Evolutionary conservation across 306 rosid species (phyloP), one percentile per base, ranked within the genome.

Genomic region (Cicer chorassanicum): DNA sequence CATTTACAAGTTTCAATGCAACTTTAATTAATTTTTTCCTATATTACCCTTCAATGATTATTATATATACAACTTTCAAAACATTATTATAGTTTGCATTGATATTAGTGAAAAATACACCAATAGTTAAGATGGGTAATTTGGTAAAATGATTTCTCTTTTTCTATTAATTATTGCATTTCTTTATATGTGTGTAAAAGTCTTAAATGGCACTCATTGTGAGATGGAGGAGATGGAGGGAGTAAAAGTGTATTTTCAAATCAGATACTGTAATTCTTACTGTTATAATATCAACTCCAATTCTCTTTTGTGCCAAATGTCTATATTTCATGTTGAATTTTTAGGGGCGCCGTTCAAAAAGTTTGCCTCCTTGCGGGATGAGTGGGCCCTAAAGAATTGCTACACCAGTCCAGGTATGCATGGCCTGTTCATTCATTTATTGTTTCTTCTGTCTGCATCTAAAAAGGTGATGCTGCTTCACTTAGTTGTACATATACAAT

Each of bases 321-420:
- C 73, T 29, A 54, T 55, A 10, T 78, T 72, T 64, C 42, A 10
- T 46, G 53, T 64, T 83, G 82, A 82, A 83, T 75, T 57, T 57
- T 44, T 90, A 95, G 99, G 92, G 81, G 88, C 92, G 34, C 99
- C 99, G 49, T 95, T 90, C 87, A 88, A 88, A 86, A 90, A 92
- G 84, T 95, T 81, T 78, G 96, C 96, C 29, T 92, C 96, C 43
- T 34, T 84, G 82, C 85, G 99, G 65, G 90, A 89, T 5, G 96
- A 95, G 79, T 95, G 99, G 99, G 97, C 99, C 77, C 61, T 90
- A 75, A 90, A 90, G 85, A 95, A 95, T 81, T 80, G 88, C 78
- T 95, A 95, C 79, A 80, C 87, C 77, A 90, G 99, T 79, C 98
- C 99, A 56, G 99, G 99, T 95, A 72, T 29, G 84, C 68, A 8